A percentile compares a stretch with the other conserved stretches of the same genome.
These are phyloP conservation scores for Croton setiger DNA, from an alignment of 441 rosid species.

Conservation along the genomic window DNA sequence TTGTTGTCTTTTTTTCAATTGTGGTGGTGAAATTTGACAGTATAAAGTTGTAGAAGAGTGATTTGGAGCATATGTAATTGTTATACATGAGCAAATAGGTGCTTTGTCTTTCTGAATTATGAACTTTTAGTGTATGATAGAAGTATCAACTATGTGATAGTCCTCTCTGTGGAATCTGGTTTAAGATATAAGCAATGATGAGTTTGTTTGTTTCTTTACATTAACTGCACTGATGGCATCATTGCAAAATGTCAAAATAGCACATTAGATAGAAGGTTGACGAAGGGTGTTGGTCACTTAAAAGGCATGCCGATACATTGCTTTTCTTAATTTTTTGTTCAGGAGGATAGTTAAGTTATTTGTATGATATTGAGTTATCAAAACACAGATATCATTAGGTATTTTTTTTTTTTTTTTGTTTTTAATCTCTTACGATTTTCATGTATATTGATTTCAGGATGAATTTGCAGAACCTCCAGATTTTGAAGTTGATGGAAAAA, in stretches of 20 bases:
- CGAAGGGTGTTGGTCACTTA: no score
- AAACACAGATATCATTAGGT: background rate
- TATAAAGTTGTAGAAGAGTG: background rate
- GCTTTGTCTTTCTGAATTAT: background rate
- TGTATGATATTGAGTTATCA: background rate
- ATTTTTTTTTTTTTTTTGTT: constrained; percentile 14
- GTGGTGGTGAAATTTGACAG: background rate
- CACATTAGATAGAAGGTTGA: no score
- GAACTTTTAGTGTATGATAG: background rate
- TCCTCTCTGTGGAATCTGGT: background rate
- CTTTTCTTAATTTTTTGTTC: background rate
- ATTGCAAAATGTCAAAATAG: no score
- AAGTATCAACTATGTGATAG: background rate
- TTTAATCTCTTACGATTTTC: constrained; percentile 17
- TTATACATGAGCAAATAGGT: background rate
- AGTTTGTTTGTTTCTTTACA: background rate
- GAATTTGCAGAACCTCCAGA: constrained; percentile 71
- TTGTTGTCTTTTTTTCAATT: background rate
- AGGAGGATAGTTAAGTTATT: background rate
- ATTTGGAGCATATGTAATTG: background rate
- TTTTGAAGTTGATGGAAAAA: constrained; percentile 46
- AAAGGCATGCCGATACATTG: no score
- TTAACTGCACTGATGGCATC: background rate
- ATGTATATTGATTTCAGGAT: constrained; percentile 44
- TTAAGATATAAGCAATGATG: background rate